A percentile compares a stretch with the other conserved stretches of the same genome.
phyloP scores from a whole-genome alignment of 2,329 filamentous ascomycete genomes.

The Colletotrichum salicis region DNA sequence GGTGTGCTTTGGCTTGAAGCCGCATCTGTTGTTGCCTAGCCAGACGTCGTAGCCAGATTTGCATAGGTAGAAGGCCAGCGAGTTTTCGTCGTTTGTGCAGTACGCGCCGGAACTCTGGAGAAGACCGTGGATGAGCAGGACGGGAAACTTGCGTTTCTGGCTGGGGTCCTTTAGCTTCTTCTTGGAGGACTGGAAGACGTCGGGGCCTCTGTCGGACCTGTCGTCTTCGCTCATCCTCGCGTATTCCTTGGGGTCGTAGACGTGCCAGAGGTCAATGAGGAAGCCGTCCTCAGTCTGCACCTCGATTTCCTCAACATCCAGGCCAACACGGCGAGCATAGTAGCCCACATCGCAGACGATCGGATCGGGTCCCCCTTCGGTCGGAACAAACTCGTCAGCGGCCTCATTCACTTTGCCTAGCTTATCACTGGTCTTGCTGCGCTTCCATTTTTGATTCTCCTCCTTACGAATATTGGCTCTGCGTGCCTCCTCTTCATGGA shows the following conservation, averaged over 20 bases:
- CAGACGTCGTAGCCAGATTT: constrained; percentile 95
- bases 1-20: constrained; percentile 81
- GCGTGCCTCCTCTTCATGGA: constrained; percentile 77
- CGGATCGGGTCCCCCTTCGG: constrained; percentile 83
- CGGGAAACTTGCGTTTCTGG: constrained; percentile 76
- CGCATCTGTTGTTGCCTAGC: constrained; percentile 93
- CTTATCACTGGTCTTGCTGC: constrained; percentile 48
- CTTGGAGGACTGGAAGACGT: constrained; percentile 65
- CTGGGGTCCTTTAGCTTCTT: constrained; percentile 49
- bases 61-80: constrained; percentile 89
- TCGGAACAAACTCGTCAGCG: constrained; percentile 72
- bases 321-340: constrained; percentile 86
- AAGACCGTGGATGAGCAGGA: constrained; percentile 88
- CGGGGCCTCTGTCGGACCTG: constrained; percentile 66
- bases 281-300: constrained; percentile 96
- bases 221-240: constrained; percentile 59
- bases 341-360: constrained; percentile 83
- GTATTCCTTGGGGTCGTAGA: constrained; percentile 85
- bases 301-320: constrained; percentile 84
- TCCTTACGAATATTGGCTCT: constrained; percentile 66
- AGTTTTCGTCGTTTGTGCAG: constrained; percentile 89
- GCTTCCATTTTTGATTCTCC: constrained; percentile 72
- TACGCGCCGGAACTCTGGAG: constrained; percentile 90
- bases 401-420: constrained; percentile 54
- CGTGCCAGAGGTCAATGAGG: constrained; percentile 87